phyloP scores from a whole-genome alignment of 2,329 filamentous ascomycete species.

The Colletotrichum horii region DNA sequence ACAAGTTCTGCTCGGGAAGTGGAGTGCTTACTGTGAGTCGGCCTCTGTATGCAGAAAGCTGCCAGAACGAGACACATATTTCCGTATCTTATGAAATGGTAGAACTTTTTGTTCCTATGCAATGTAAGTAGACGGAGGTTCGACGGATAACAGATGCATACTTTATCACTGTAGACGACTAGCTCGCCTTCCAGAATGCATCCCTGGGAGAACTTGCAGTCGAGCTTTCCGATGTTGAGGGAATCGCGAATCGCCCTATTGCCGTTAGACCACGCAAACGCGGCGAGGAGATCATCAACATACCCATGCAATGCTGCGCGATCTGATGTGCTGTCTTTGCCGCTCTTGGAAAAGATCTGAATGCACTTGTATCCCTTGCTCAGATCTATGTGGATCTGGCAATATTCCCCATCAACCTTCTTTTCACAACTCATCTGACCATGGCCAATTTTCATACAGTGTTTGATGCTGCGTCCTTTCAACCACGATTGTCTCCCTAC shows the following conservation, averaged over 20 bases:
- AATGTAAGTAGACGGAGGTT: conserved; percentile 20
- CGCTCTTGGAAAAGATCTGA: conserved; percentile 90
- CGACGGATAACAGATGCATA: conserved; percentile 26
- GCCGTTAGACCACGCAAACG: conserved; percentile 18
- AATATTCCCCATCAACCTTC: conserved; percentile 90
- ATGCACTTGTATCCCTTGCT: conserved; percentile 59
- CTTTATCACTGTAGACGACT: conserved; percentile 74
- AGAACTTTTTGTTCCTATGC: conserved; percentile 63
- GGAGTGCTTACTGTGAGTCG: conserved; percentile 67
- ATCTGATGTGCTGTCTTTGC: conserved; percentile 85
- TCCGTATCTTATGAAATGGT: conserved; percentile 82
- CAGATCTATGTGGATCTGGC: conserved; percentile 83
- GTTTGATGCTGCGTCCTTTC: conserved; percentile 74
- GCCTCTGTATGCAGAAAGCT: conserved; percentile 68
- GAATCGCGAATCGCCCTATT: conserved; percentile 64
- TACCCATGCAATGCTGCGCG: conserved; percentile 63
- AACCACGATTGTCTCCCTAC: conserved; percentile 68
- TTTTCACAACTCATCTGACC: conserved; percentile 74
- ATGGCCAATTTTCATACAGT: conserved; percentile 71
- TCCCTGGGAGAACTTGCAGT: conserved; percentile 63
- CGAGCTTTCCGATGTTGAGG: conserved; percentile 62
- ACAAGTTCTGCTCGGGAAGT: not conserved
- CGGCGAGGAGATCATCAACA: conserved; percentile 19
- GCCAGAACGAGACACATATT: conserved; percentile 78
- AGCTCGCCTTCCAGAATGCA: conserved; percentile 88